These are phyloP conservation scores for Pestalotiopsis sp. DNA, from an alignment of 2,329 filamentous ascomycete species.

Conservation along the genomic window DNA sequence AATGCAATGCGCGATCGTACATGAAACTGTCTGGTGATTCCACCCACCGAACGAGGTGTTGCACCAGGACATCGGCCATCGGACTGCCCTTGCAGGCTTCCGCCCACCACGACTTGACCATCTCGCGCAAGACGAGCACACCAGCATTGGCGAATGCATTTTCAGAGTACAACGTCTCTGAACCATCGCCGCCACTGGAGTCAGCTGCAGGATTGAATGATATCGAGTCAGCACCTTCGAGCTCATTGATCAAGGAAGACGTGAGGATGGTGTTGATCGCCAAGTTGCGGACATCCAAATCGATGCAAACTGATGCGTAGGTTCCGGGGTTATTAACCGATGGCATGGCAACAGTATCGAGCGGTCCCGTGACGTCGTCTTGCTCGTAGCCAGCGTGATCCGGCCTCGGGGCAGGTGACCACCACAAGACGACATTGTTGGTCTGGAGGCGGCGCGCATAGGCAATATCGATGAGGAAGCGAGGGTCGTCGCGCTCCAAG, in stretches of 20 bases:
- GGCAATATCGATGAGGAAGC: conserved; percentile 92
- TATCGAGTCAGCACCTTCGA: conserved; percentile 86
- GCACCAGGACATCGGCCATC: conserved; percentile 97
- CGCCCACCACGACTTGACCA: conserved; percentile 98
- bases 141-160: conserved; percentile 92
- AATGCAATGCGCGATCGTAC: conserved; percentile 91
- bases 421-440: conserved; percentile 95
- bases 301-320: conserved; percentile 94
- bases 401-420: conserved; percentile 83
- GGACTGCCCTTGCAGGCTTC: conserved; percentile 87
- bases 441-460: conserved; percentile 89
- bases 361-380: conserved; percentile 80
- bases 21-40: conserved; percentile 91
- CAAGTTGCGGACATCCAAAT: conserved; percentile 90
- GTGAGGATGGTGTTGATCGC: conserved; percentile 98
- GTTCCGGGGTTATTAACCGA: conserved; percentile 91
- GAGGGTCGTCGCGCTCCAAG: conserved; percentile 88
- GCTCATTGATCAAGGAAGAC: conserved; percentile 93
- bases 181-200: conserved; percentile 61
- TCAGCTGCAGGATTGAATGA: conserved; percentile 80
- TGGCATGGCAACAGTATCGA: conserved; percentile 91
- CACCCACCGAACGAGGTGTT: conserved; percentile 96
- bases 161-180: conserved; percentile 77
- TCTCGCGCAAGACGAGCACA: conserved; percentile 88
- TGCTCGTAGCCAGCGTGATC: conserved; percentile 96